These are phyloP conservation scores for Adansonia gregorii DNA, from an alignment of 441 rosid species.

Conservation along the genomic window DNA sequence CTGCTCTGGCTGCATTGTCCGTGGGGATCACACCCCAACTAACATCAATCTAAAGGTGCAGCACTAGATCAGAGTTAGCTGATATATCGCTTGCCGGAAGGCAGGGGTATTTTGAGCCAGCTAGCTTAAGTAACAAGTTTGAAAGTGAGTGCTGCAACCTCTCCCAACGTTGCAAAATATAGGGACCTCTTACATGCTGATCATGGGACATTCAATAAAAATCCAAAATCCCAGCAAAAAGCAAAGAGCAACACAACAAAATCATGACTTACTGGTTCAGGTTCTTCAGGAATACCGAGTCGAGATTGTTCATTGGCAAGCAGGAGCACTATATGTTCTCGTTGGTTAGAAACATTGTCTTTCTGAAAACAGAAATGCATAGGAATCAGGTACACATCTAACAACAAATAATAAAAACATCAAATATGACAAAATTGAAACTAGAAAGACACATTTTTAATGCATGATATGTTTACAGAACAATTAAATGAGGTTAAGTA, in stretches of 20 bases:
- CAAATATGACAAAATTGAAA: neutral
- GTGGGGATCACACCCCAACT: neutral
- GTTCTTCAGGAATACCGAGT: slow-evolving; percentile 64
- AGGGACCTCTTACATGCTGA: slow-evolving; percentile 6
- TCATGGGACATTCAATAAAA: neutral
- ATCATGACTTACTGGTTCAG: slow-evolving; percentile 69
- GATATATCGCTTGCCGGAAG: neutral
- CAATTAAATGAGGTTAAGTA: neutral
- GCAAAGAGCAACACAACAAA: slow-evolving; percentile 5
- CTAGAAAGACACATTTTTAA: neutral
- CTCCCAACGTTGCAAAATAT: neutral
- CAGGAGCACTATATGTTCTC: slow-evolving; percentile 93
- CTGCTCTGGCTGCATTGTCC: neutral
- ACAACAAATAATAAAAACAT: neutral
- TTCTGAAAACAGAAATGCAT: slow-evolving; percentile 54
- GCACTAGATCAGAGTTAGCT: neutral
- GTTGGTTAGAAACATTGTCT: slow-evolving; percentile 95
- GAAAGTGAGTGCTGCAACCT: neutral
- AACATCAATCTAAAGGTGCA: neutral
- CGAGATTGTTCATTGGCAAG: slow-evolving; percentile 94
- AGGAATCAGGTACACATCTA: slow-evolving; percentile 22
- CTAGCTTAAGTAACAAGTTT: neutral
- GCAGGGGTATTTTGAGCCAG: neutral
- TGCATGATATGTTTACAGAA: neutral
- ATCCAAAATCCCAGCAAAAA: neutral